These are phyloP conservation scores for Starmerella floris DNA, from an alignment of 805 yeast genomes.

Conservation along the genomic window DNA sequence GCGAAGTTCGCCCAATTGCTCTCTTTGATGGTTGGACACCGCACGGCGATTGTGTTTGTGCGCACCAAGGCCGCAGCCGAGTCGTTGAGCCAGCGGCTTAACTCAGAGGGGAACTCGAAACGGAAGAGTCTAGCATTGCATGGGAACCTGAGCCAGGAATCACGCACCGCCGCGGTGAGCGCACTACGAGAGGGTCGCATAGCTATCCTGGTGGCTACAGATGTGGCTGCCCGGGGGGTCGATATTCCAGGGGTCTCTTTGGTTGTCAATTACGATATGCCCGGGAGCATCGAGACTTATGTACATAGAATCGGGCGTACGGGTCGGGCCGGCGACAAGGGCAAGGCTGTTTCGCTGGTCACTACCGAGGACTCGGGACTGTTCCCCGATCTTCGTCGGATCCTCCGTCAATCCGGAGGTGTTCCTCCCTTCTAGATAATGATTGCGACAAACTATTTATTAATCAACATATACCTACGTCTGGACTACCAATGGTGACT, in stretches of 20 bases:
- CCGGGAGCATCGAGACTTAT: conserved; percentile 64
- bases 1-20: conserved; percentile 26
- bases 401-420: neutral
- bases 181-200: conserved; percentile 43
- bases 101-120: conserved; percentile 36
- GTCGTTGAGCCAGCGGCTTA: conserved; percentile 30
- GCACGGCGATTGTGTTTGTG: conserved; percentile 61
- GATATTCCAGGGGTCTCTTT: conserved; percentile 79
- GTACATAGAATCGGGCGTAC: conserved; percentile 93
- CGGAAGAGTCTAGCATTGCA: conserved; percentile 53
- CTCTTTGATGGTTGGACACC: neutral
- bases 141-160: conserved; percentile 75
- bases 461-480: too few species aligned
- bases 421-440: too few species aligned
- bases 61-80: conserved; percentile 69
- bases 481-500: too few species aligned
- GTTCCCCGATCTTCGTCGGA: conserved; percentile 12
- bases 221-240: conserved; percentile 91
- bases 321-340: conserved; percentile 81
- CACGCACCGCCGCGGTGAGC: conserved; percentile 64
- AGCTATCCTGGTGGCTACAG: conserved; percentile 73
- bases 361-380: conserved; percentile 9
- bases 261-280: conserved; percentile 79
- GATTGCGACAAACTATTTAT: too few species aligned
- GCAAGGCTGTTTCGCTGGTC: conserved; percentile 63